These are phyloP conservation scores for Zygoascus meyerae DNA, from an alignment of 1,139 yeast genomes.

Conservation along the genomic window DNA sequence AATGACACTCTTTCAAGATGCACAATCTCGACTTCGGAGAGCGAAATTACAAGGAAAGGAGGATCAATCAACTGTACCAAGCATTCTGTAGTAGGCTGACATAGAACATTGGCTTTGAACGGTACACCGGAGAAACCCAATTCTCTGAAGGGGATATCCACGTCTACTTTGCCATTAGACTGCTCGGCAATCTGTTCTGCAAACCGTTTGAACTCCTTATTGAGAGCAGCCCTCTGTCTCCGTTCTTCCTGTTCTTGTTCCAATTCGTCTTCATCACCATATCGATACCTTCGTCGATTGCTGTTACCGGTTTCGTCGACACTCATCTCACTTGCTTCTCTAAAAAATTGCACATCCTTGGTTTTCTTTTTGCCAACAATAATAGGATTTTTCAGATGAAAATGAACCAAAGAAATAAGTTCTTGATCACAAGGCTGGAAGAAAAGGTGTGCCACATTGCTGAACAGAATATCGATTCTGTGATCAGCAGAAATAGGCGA, in stretches of 20 bases:
- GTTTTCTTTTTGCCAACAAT: slow-evolving; percentile 96
- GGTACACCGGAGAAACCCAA: slow-evolving; percentile 98
- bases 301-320: slow-evolving; percentile 95
- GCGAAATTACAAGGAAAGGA: slow-evolving; percentile 85
- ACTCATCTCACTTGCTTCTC: slow-evolving; percentile 95
- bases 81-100: slow-evolving; percentile 98
- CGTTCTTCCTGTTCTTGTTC: slow-evolving; percentile 99
- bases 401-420: slow-evolving; percentile 84
- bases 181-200: slow-evolving; percentile 90
- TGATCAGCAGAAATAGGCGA: slow-evolving; percentile 75
- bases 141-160: slow-evolving; percentile 93
- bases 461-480: slow-evolving; percentile 78
- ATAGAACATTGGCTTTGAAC: slow-evolving; percentile 83
- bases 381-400: slow-evolving; percentile 86
- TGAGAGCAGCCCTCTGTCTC: slow-evolving; percentile 81
- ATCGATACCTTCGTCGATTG: slow-evolving; percentile 61
- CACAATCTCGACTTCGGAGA: slow-evolving; percentile 89
- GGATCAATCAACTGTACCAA: slow-evolving; percentile 90
- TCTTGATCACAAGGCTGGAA: slow-evolving; percentile 97
- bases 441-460: slow-evolving; percentile 86
- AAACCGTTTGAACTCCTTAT: slow-evolving; percentile 84
- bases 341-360: slow-evolving; percentile 88
- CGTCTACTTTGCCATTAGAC: slow-evolving; percentile 62
- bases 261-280: slow-evolving; percentile 97
- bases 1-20: slow-evolving; percentile 96